These are phyloP conservation scores for Besnoitia besnoiti DNA, from an alignment of 169 alveolate genomes.

Conservation along the genomic window DNA sequence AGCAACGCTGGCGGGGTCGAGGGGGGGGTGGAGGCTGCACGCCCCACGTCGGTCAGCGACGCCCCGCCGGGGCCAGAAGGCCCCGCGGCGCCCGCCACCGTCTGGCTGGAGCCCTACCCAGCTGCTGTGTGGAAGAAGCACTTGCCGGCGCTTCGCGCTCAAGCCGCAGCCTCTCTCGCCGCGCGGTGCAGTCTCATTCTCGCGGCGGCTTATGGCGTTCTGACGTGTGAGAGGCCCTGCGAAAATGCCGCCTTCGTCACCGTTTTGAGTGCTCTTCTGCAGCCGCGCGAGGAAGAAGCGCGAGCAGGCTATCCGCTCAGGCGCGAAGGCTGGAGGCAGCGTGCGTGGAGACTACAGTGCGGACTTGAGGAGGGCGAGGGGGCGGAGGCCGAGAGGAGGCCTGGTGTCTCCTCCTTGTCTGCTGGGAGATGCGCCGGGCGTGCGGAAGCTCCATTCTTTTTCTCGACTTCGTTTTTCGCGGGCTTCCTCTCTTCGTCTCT, in stretches of 20 bases:
- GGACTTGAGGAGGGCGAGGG: background rate
- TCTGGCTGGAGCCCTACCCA: background rate
- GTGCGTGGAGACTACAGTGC: background rate
- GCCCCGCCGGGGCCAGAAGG: background rate
- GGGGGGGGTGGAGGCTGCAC: no score
- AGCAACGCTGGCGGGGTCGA: no score
- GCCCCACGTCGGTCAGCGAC: background rate
- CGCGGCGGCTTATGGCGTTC: background rate
- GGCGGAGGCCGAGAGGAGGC: background rate
- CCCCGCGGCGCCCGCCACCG: background rate
- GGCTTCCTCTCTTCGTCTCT: conserved; percentile 25
- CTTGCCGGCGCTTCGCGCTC: background rate
- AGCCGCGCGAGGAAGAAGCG: background rate
- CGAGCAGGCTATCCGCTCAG: background rate
- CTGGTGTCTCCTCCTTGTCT: background rate
- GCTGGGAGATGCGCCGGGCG: background rate
- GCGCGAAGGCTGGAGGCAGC: background rate
- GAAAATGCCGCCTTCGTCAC: background rate
- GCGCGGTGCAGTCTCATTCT: conserved; percentile 9
- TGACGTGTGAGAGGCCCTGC: background rate
- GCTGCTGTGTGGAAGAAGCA: conserved; percentile 9
- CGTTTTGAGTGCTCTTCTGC: background rate
- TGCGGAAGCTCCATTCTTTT: background rate
- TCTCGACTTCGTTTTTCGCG: conserved; percentile 7
- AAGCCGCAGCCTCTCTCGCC: background rate